A percentile compares a stretch with the other conserved stretches of the same genome.
Conservation (phyloP, 2,329 filamentous ascomycete species). For the Pseudogymnoascus sp. region DNA sequence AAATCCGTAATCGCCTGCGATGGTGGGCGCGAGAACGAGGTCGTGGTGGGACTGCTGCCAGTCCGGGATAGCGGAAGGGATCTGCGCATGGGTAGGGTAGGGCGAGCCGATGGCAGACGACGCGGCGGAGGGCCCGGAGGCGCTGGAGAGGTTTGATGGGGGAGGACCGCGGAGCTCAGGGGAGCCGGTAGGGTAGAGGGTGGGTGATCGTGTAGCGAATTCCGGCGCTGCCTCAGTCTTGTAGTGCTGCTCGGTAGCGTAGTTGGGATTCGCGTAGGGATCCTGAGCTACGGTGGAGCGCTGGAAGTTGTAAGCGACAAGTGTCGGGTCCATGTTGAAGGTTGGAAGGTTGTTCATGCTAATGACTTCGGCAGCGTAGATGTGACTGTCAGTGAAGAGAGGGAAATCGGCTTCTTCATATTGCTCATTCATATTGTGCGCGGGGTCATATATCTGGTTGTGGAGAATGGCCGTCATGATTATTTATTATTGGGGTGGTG, state of each 20-base stretch:
- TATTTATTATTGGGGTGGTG: background rate
- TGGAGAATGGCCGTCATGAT: slow-evolving; percentile 6
- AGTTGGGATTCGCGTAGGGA: background rate
- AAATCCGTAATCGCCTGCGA: slow-evolving; percentile 24
- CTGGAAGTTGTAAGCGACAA: slow-evolving; percentile 6
- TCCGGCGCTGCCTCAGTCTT: background rate
- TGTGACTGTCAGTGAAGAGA: background rate
- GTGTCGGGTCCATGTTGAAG: background rate
- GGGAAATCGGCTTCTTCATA: background rate
- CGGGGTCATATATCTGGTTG: background rate
- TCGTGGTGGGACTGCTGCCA: slow-evolving; percentile 20
- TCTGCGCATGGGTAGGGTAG: slow-evolving; percentile 23
- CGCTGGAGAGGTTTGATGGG: slow-evolving; percentile 27
- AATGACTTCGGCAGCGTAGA: background rate
- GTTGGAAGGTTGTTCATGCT: background rate
- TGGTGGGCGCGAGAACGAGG: slow-evolving; percentile 25
- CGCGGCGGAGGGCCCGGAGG: slow-evolving; percentile 25
- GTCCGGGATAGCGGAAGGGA: slow-evolving; percentile 21
- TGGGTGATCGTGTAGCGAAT: background rate
- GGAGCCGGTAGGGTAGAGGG: slow-evolving; percentile 15
- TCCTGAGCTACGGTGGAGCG: background rate
- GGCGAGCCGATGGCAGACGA: slow-evolving; percentile 28
- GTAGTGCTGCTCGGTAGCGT: background rate
- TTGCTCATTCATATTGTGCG: background rate
- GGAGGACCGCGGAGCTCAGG: slow-evolving; percentile 22